These are phyloP conservation scores for Rhizophagus prolifer DNA, from an alignment of 192 early-diverging fungal genomes.

Conservation along the genomic window DNA sequence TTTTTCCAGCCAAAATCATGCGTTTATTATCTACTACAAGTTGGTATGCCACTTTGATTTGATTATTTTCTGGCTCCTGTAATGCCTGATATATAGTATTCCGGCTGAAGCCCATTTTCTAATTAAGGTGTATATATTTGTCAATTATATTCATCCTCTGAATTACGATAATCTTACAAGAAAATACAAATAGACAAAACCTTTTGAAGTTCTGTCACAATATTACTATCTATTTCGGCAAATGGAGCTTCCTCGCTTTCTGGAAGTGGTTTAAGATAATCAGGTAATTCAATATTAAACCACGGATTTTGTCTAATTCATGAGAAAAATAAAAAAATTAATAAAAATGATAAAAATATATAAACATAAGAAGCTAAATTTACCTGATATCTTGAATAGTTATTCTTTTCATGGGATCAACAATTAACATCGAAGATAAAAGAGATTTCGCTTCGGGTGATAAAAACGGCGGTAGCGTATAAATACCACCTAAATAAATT, in stretches of 20 bases:
- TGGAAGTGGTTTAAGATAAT: constrained; percentile 84
- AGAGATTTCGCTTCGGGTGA: constrained; percentile 80
- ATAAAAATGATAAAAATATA: background rate
- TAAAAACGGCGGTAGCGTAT: constrained; percentile 85
- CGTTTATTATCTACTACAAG: constrained; percentile 84
- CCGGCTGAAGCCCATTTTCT: constrained; percentile 74
- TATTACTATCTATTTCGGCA: constrained; percentile 72
- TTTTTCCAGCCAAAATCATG: constrained; percentile 55
- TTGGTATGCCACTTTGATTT: constrained; percentile 96
- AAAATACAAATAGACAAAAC: constrained; percentile 34
- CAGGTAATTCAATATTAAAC: constrained; percentile 90
- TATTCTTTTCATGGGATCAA: constrained; percentile 95
- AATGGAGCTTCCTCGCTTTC: constrained; percentile 65
- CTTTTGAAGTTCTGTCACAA: constrained; percentile 78
- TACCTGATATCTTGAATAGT: constrained; percentile 81
- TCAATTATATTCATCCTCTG: no score
- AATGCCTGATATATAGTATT: constrained; percentile 75
- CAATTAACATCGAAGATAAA: constrained; percentile 87
- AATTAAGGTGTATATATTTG: constrained; percentile 4
- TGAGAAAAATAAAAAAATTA: background rate
- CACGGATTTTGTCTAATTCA: constrained; percentile 74
- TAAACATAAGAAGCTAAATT: background rate
- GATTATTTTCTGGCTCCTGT: constrained; percentile 84
- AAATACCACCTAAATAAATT: constrained; percentile 73
- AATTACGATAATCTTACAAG: background rate